Base-by-base conservation (phyloP, 1,284 basidiomycete species). In the Tilletia indica region DNA sequence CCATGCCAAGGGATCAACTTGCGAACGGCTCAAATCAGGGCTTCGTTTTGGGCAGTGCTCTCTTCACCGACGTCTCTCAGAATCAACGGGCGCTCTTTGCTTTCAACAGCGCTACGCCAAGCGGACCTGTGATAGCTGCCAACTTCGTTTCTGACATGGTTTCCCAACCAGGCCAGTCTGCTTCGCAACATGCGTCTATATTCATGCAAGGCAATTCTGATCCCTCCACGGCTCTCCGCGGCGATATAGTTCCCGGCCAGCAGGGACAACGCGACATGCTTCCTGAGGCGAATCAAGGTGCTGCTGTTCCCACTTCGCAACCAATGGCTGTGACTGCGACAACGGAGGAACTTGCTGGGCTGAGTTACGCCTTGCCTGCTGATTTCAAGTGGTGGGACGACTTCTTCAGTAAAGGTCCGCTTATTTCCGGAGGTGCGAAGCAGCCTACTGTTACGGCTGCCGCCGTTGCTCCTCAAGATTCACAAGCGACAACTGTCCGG, bases 351-450 rank as follows among this genome's bases (percentile, higher is more conserved):
- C 70, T 71, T 0, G 48, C 51, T 16, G 74, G 73, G 19, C 70
- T 83, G 9, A 77, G 75, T 42, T 84, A 80, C 70, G 81, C 82
- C 0, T 80, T 84, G 9, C 82, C 82, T 0, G 78, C 80, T 2
- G 82, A 84, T 42, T 77, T 84, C 63, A 78, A 77, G 49, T 84
- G 82, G 82, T 83, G 82, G 78, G 78, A 83, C 34, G 61, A 64
- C 61, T 64, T 64, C 71, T 71, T 56, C 19, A 39, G 48, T 38
- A 56, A 68, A 34, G 45, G 42, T 14, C 42, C 66, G 14, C 16
- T 47, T 16, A 9, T 48, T 34, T 6, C 42, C 6, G 31, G 31
- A 9, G 58, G 6, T 34, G 45, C 19, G 45, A 19, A 16, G 31
- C 54, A 8, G 8, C 21, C 31, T 9, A 3, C 4, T 19, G 51